phyloP scores from a whole-genome alignment of 1,284 basidiomycete species.

The Tilletia caries region DNA sequence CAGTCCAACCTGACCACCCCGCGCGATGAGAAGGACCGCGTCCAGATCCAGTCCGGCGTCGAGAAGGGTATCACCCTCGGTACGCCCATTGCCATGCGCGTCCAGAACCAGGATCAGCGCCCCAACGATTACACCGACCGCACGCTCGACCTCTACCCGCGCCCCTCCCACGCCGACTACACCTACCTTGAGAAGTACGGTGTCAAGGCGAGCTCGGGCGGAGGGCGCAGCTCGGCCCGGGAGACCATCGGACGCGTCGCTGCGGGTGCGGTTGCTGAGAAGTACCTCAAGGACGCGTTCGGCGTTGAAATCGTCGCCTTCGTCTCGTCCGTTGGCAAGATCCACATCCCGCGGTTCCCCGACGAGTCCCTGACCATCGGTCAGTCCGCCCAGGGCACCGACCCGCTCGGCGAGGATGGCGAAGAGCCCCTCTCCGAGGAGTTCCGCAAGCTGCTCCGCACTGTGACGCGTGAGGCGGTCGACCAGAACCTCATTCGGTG shows the following conservation, averaged over 20 bases:
- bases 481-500: constrained; percentile 86
- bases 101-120: constrained; percentile 96
- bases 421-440: constrained; percentile 78
- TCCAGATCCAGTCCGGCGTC: constrained; percentile 87
- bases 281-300: constrained; percentile 81
- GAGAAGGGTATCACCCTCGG: constrained; percentile 94
- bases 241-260: constrained; percentile 98
- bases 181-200: constrained; percentile 98
- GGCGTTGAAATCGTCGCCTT: constrained; percentile 96
- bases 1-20: constrained; percentile 96
- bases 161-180: constrained; percentile 95
- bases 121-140: constrained; percentile 94
- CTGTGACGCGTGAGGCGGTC: constrained; percentile 79
- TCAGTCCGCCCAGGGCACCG: not conserved
- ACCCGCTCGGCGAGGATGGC: constrained; percentile 62
- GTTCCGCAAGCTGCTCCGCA: constrained; percentile 75
- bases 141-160: constrained; percentile 86
- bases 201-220: constrained; percentile 92
- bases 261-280: constrained; percentile 95
- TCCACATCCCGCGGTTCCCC: constrained; percentile 64
- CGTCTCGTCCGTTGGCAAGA: constrained; percentile 90
- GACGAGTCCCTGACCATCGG: constrained; percentile 28
- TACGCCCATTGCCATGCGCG: constrained; percentile 90
- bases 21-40: constrained; percentile 90
- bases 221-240: constrained; percentile 86